Evolutionary conservation across 768 basidiomycete species (phyloP).

Genomic region (Tricholoma sp.): DNA sequence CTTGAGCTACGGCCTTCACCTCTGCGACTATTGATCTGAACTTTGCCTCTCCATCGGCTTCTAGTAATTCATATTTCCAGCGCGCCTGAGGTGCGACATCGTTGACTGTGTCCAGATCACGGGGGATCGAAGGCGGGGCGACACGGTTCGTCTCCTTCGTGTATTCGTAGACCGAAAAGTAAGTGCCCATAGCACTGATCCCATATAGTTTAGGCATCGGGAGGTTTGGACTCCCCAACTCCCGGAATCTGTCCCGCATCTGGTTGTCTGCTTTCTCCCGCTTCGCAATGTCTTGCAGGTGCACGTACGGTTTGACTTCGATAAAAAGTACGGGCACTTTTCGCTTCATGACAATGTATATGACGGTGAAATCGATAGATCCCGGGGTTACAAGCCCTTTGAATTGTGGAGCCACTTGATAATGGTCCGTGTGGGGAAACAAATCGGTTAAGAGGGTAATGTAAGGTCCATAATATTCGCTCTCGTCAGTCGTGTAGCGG

Average conservation of each 20-base stretch:
- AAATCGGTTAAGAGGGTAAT: not conserved
- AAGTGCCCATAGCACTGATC: conserved; percentile 6
- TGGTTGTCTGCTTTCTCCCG: conserved; percentile 12
- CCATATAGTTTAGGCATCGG: conserved; percentile 6
- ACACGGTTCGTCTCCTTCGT: conserved; percentile 11
- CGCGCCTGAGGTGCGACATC: conserved; percentile 21
- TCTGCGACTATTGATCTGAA: conserved; percentile 12
- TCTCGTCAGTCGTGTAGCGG: not conserved
- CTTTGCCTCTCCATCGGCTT: conserved; percentile 10
- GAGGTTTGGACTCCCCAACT: conserved; percentile 1
- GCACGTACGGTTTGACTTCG: conserved; percentile 10
- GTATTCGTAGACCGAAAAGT: conserved; percentile 3
- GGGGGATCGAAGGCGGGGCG: conserved; percentile 10
- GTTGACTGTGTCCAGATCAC: conserved; percentile 13
- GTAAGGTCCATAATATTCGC: not conserved
- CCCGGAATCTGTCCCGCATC: conserved; percentile 12
- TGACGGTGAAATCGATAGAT: conserved; percentile 12
- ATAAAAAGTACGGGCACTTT: conserved; percentile 10
- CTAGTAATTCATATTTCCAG: conserved; percentile 21
- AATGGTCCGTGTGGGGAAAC: conserved; percentile 6
- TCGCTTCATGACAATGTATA: conserved; percentile 7
- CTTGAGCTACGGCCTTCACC: conserved; percentile 5
- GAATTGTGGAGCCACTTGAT: conserved; percentile 11
- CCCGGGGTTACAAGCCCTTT: conserved; percentile 1
- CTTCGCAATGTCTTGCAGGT: conserved; percentile 7